Evolutionary conservation across 2,329 filamentous ascomycete genomes (phyloP), one percentile per base, ranked within the genome.

Genomic region (Arthrobotrys sinensis): DNA sequence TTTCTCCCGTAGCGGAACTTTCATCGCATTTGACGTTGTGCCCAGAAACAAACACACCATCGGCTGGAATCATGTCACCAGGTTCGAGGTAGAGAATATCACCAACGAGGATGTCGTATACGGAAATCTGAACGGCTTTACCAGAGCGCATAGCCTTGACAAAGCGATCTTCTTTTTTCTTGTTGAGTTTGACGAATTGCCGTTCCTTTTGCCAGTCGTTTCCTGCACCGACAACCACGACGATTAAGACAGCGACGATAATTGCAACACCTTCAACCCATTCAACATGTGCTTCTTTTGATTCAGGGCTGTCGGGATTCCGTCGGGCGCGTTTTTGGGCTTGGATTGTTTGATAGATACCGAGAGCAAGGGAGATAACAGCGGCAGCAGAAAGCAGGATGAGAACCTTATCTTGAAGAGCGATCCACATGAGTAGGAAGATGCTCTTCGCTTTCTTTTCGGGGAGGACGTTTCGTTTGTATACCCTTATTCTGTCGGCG

Each of bases 381-480:
- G 92, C 92, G 50, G 92, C 92, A 60, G 88, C 86, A 0, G 91
- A 92, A 68, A 93, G 86, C 4, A 93, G 86, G 75, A 93, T 91
- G 53, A 94, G 85, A 2, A 94, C 91, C 83, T 94, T 94, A 86
- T 94, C 92, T 84, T 94, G 93, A 83, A 93, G 93, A 0, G 92
- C 93, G 81, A 94, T 92, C 92, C 92, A 94, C 84, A 93, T 91
- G 48, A 94, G 86, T 82, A 92, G 86, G 52, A 92, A 86, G 46
- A 94, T 87, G 80, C 86, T 91, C 85, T 93, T 94, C 52, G 91
- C 88, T 85, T 93, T 93, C 84, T 91, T 91, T 81, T 89, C 90
- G 0, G 92, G 92, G 40, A 94, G 85, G 50, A 89, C 86, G 82
- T 94, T 94, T 84, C 93, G 91, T 81, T 87, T 88, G 83, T 89